Evolutionary conservation across 805 yeast species (phyloP), one percentile per base, ranked within the genome.

Genomic region (Nakazawaea ernobii): DNA sequence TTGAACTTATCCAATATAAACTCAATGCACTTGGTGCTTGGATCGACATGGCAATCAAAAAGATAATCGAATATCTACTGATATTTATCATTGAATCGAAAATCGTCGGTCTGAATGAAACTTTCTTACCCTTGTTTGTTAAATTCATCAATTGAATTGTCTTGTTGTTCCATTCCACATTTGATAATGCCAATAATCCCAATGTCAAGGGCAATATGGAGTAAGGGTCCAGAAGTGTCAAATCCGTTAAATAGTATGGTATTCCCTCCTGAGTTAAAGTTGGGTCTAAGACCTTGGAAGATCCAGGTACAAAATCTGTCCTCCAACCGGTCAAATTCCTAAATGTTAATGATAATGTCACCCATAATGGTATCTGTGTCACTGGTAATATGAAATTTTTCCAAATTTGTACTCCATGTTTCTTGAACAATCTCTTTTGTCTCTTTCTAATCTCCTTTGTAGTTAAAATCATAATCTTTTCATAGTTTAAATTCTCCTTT

Each of bases 1-100:
- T 91, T 0, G 97, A 89, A 40, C 92, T 80, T 29, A 88, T 74
- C 99, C 98, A 92, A 65, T 91, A 92, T n/a, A 89, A 60, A 0
- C 84, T 79, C 32, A 91, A 67, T 0, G 95, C 88, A 28, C 83
- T 70, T 0, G 98, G 96, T 0, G 96, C 95, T 57, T 90, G 94
- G 36, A 90, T 78, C 0, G 96, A 74, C 15, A 90, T 70, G 5
- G 89, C 90, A 84, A 89, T 88, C 65, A 92, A 70, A 53, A 87
- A 80, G 1, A 90, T 80, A 45, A 86, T 79, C 20, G 92, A 80
- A 53, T 87, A 71, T 56, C 97, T 71, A 2, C 95, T 79, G 1
- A 86, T 58, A 52, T 81, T 88, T 46, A 86, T 73, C 32, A 91
- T 58, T 2, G 88, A 75, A 55, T 81, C 86, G 43, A 79, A 71